Evolutionary conservation across 78 protist species (phyloP).

Genomic region (Dictyostelium capitatum): DNA sequence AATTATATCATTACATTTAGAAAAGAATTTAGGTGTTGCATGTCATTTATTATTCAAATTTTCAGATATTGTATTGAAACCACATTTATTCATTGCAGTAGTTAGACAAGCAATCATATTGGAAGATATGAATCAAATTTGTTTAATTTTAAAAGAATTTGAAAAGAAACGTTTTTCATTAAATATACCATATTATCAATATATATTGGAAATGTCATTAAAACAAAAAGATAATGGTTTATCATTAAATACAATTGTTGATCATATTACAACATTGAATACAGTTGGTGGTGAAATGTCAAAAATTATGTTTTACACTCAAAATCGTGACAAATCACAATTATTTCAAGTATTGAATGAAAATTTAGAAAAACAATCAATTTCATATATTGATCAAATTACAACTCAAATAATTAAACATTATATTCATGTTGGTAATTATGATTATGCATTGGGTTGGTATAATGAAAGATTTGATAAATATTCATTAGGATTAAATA

Average conservation of each 20-base stretch:
- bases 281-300: not conserved
- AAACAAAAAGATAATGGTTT: too few relatives aligned
- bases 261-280: not conserved
- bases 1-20: not conserved
- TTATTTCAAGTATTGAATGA: not conserved
- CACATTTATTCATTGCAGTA: not conserved
- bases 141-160: not conserved
- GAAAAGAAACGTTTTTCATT: too few relatives aligned
- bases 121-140: not conserved
- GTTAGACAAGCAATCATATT: not conserved
- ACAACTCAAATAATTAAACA: not conserved
- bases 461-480: conserved; percentile 1
- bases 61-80: not conserved
- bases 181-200: not conserved
- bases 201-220: not conserved
- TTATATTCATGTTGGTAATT: not conserved
- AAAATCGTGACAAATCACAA: not conserved
- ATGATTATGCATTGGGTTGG: conserved; percentile 21
- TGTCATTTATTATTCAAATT: not conserved
- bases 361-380: not conserved
- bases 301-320: conserved; percentile 5
- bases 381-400: not conserved
- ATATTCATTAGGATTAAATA: not conserved
- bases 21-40: not conserved
- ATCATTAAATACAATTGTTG: not conserved